These are phyloP conservation scores for Xylariaceae sp. DNA, from an alignment of 2,329 filamentous ascomycete species.

Conservation along the genomic window DNA sequence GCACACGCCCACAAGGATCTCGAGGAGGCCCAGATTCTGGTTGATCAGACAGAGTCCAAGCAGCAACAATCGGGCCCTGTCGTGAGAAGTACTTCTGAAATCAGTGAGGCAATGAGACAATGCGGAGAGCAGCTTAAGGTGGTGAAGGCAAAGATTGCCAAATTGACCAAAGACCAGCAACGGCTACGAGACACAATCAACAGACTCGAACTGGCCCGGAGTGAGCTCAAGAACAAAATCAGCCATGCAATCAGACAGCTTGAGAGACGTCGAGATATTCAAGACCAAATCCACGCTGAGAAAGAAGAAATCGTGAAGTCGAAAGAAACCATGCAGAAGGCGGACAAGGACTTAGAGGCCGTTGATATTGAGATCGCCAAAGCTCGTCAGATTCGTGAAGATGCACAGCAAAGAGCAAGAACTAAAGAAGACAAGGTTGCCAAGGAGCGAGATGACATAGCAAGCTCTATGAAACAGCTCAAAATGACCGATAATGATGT, in stretches of 20 bases:
- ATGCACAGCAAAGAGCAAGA: constrained; percentile 68
- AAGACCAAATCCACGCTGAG: constrained; percentile 69
- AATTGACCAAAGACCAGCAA: constrained; percentile 68
- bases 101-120: constrained; percentile 71
- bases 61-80: constrained; percentile 69
- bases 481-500: constrained; percentile 75
- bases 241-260: constrained; percentile 69
- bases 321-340: constrained; percentile 64
- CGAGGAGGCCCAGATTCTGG: constrained; percentile 66
- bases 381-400: constrained; percentile 73
- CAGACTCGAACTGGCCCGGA: constrained; percentile 71
- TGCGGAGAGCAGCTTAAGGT: constrained; percentile 65
- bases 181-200: constrained; percentile 66
- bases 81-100: constrained; percentile 74
- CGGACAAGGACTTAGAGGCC: constrained; percentile 70
- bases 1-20: constrained; percentile 71
- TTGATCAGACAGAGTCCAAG: constrained; percentile 65
- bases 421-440: constrained; percentile 70
- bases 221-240: constrained; percentile 72
- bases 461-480: constrained; percentile 74
- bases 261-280: constrained; percentile 74
- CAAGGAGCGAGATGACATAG: constrained; percentile 67
- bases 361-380: constrained; percentile 74
- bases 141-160: constrained; percentile 62
- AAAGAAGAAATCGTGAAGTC: constrained; percentile 67